Evolutionary conservation across 306 rosid genomes (phyloP).

Genomic region (Pyrus communis): DNA sequence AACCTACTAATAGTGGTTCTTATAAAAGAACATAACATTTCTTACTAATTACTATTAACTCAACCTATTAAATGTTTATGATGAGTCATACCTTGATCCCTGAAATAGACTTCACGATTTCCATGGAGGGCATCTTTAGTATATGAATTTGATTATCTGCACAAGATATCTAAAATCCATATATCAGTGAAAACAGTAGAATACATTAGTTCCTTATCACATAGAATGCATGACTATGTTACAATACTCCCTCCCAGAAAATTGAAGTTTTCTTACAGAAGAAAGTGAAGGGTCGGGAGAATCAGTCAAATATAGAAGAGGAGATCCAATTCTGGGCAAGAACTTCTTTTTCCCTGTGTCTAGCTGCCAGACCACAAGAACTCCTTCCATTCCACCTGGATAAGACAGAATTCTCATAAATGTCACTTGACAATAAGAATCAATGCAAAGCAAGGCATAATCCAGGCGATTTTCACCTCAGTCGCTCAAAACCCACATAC

Average conservation of each 20-base stretch:
- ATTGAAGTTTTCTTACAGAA: constrained; percentile 50
- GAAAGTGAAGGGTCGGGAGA: constrained; percentile 80
- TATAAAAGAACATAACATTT: neutral
- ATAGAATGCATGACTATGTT: neutral
- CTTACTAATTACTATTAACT: neutral
- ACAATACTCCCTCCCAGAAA: constrained; percentile 2
- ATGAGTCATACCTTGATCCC: constrained; percentile 71
- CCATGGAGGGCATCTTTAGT: constrained; percentile 81
- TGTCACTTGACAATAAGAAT: neutral
- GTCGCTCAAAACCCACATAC: constrained; percentile 20
- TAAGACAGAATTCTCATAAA: constrained; percentile 19
- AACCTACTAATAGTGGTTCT: neutral
- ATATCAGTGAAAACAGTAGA: constrained; percentile 42
- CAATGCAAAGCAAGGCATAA: neutral
- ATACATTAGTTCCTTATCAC: constrained; percentile 11
- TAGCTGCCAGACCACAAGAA: constrained; percentile 88
- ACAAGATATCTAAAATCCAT: constrained; percentile 67
- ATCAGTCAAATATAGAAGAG: constrained; percentile 61
- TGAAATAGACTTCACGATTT: constrained; percentile 73
- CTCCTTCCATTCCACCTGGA: constrained; percentile 93
- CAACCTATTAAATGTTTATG: neutral
- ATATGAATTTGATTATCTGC: constrained; percentile 89
- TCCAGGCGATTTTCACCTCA: constrained; percentile 5
- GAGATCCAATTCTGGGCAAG: constrained; percentile 88
- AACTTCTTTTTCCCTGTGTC: constrained; percentile 75